Percentiles rank a stretch among this genome's conserved stretches.
Evolutionary conservation across 2,329 filamentous ascomycete genomes (phyloP).

Genomic region (Leptographium lundbergii): DNA sequence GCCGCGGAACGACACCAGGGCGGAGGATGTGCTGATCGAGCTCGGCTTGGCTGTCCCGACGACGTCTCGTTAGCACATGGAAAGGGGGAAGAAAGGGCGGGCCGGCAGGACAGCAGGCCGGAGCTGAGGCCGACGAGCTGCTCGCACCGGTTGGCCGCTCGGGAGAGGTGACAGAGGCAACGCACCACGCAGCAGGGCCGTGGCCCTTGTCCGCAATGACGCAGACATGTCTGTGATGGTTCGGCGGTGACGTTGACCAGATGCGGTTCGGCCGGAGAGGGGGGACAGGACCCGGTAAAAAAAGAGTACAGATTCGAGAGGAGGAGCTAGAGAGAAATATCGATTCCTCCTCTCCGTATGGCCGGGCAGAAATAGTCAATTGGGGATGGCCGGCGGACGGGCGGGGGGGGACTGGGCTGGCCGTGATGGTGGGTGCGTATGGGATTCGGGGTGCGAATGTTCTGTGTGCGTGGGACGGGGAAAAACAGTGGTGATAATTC

Average conservation of each 20-base stretch:
- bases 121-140: not conserved
- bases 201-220: constrained; percentile 36
- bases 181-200: constrained; percentile 40
- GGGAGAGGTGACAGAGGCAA: constrained; percentile 1
- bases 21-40: constrained; percentile 18
- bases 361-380: not conserved
- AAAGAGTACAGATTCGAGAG: not conserved
- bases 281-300: not conserved
- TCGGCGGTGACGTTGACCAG: not conserved
- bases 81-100: not conserved
- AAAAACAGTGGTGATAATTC: constrained; percentile 13
- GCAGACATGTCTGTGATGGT: constrained; percentile 28
- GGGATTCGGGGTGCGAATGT: not conserved
- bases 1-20: constrained; percentile 52
- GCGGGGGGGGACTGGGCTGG: not conserved
- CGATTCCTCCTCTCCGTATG: not conserved
- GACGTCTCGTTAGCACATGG: not conserved
- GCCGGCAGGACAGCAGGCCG: not conserved
- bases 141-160: not conserved
- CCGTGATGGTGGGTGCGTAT: not conserved
- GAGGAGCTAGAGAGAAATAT: not conserved
- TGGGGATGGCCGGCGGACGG: not conserved
- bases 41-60: constrained; percentile 49
- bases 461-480: not conserved
- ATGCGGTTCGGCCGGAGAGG: not conserved